Base-by-base conservation (phyloP, 1,284 basidiomycete species). In the Cutaneotrichosporon spelunceum region DNA sequence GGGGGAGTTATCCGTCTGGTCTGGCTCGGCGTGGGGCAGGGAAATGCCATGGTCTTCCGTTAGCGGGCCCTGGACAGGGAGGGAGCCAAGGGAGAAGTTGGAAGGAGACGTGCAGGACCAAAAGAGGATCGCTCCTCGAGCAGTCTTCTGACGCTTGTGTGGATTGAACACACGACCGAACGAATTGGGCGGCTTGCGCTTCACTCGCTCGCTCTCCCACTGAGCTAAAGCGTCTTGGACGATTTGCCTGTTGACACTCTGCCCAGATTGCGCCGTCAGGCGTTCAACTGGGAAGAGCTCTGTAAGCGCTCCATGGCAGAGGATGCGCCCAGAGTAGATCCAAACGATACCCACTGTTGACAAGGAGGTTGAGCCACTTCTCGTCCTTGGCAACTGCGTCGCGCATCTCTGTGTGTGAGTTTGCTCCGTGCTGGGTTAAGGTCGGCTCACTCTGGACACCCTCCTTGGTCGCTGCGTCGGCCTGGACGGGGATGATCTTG, bases 1-100 rank as follows among this genome's bases (percentile, higher is more conserved):
- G 21, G 75, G 68, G 0, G 76, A 76, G 63, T 77, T 74, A 45
- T 73, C 72, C 39, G 63, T 66, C 3, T 57, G 69, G 7, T 58
- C 49, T 0, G 39, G 49, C 36, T 30, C 10, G 26, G 36, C 36
- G 36, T 36, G 57, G 3, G 24, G 33, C 4, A 42, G 53, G 14
- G 53, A 54, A 13, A 61, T 45, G 16, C 60, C 60, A 47, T 62
- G 61, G 61, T 62, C 56, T 50, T 47, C 24, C 24, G 24, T 39
- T 19, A 49, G 30, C 24, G 30, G 16, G 48, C 33, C 23, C 44
- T 30, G n/a, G 45, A 11, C 47, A 27, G 23, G 44, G n/a, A 39
- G 16, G 36, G 13, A 39, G 36, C 13, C 16, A 2, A 19, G 36
- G n/a, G n/a, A n/a, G n/a, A n/a, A n/a, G n/a, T n/a, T n/a, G n/a